Evolutionary conservation across 768 basidiomycete species (phyloP).

Genomic region (Trametes cingulata): DNA sequence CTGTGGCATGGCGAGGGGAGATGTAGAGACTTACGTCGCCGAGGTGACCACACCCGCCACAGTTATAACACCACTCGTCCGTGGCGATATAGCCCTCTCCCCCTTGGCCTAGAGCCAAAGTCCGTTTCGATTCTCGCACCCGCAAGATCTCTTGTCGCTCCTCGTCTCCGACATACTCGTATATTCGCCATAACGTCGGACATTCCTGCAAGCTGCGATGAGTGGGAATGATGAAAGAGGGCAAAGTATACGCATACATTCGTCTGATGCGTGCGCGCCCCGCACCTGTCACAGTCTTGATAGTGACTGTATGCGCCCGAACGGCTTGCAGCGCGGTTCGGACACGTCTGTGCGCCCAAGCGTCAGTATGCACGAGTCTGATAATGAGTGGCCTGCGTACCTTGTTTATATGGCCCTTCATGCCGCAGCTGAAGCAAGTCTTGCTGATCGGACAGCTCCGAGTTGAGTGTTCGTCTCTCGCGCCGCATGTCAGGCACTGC

Average conservation of each 20-base stretch:
- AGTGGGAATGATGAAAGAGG: not conserved
- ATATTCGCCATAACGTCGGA: constrained; percentile 79
- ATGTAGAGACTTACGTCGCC: constrained; percentile 53
- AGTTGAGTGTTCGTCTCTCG: constrained; percentile 75
- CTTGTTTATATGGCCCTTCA: constrained; percentile 78
- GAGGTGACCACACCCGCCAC: constrained; percentile 70
- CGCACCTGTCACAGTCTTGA: constrained; percentile 69
- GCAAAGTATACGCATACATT: constrained; percentile 48
- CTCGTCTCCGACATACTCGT: constrained; percentile 64
- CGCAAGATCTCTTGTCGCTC: constrained; percentile 48
- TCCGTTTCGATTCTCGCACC: constrained; percentile 50
- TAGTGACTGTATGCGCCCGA: constrained; percentile 31
- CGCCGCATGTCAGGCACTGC: constrained; percentile 82
- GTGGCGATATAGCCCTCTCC: constrained; percentile 77
- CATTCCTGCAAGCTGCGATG: constrained; percentile 62
- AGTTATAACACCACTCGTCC: constrained; percentile 84
- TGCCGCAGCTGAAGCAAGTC: constrained; percentile 76
- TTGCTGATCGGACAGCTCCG: constrained; percentile 80
- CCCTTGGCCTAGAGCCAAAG: constrained; percentile 59
- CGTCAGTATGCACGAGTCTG: not conserved
- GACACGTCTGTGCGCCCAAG: constrained; percentile 56
- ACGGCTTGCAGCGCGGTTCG: constrained; percentile 51
- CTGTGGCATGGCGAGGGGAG: not conserved
- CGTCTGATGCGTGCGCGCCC: constrained; percentile 59
- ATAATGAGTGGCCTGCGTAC: constrained; percentile 39